Percentiles rank a stretch among this genome's conserved stretches.
These are phyloP conservation scores for Acer saccharum DNA, from an alignment of 345 rosid species.

Conservation along the genomic window DNA sequence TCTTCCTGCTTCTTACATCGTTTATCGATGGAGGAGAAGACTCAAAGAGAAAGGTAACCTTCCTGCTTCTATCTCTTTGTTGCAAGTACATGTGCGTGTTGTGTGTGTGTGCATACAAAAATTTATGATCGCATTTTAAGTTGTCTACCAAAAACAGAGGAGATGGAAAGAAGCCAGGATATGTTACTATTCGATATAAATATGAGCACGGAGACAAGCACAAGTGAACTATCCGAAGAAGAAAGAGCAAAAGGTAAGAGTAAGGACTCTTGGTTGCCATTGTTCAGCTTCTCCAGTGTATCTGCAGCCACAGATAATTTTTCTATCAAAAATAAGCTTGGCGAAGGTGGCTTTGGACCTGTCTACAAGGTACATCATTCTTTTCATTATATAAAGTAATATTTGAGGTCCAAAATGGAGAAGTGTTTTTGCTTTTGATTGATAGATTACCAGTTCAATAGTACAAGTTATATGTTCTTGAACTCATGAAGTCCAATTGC, in stretches of 20 bases:
- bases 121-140: background rate
- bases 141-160: background rate
- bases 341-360: slow-evolving; percentile 47
- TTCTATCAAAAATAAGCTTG: slow-evolving; percentile 26
- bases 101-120: too few relatives aligned
- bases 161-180: slow-evolving; percentile 12
- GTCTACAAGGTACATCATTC: slow-evolving; percentile 15
- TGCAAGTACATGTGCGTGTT: background rate
- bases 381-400: background rate
- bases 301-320: slow-evolving; percentile 27
- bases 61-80: background rate
- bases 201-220: slow-evolving; percentile 7
- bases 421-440: too few relatives aligned
- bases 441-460: too few relatives aligned
- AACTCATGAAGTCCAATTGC: slow-evolving; percentile 20
- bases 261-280: slow-evolving; percentile 24
- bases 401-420: too few relatives aligned
- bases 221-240: slow-evolving; percentile 1
- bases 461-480: background rate
- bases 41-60: slow-evolving; percentile 11
- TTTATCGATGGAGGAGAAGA: slow-evolving; percentile 11
- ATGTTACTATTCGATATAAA: slow-evolving; percentile 19
- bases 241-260: background rate
- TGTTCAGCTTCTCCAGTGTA: slow-evolving; percentile 31
- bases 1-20: background rate